Base-by-base conservation (phyloP, 179 eudicot genomes). In the Beta lomatogona region DNA sequence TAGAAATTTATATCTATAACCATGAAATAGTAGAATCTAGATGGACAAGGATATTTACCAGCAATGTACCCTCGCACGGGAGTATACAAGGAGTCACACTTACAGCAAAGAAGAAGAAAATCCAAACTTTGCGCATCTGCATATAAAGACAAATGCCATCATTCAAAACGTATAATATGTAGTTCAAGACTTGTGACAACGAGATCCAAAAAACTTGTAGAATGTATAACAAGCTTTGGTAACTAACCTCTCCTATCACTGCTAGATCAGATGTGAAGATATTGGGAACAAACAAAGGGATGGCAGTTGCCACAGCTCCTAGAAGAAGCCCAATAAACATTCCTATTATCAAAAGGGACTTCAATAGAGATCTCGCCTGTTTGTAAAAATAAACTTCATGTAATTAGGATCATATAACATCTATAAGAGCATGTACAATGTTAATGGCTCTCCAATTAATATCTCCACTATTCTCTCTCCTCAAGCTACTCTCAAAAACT, bases 51-150 rank as follows among this genome's bases (percentile, higher is more conserved):
- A 66, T 71, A 53, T 76, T 78, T 92, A 97, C 99, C 97, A 97
- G 89, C 86, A 97, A 88, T 60, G 99, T 92, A 65, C 99, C 99
- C 85, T 97, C 99, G 75, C 93, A 93, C 85, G 97, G 86, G 82
- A 91, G 98, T 78, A 93, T 86, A 81, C 90, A 82, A 53, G 99
- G 93, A 54, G 97, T 89, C 79, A 93, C 86, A 80, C 89, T 87
- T 82, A 94, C 82, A n/a, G 99, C 91, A 68, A 93, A 77, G 86
- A 91, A 94, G 86, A 85, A 94, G 48, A 89, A 92, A 80, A 93
- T 80, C 89, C 93, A 83, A 75, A 92, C 97, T 71, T 77, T 88
- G 88, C 86, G 97, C 98, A 94, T 93, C 99, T 97, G 93, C 89
- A 89, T 53, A 58, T 18, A 66, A 14, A 77, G 48, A 77, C 31